These are phyloP conservation scores for Astrocystis sublimbata DNA, from an alignment of 495 filamentous ascomycete genomes.

Conservation along the genomic window DNA sequence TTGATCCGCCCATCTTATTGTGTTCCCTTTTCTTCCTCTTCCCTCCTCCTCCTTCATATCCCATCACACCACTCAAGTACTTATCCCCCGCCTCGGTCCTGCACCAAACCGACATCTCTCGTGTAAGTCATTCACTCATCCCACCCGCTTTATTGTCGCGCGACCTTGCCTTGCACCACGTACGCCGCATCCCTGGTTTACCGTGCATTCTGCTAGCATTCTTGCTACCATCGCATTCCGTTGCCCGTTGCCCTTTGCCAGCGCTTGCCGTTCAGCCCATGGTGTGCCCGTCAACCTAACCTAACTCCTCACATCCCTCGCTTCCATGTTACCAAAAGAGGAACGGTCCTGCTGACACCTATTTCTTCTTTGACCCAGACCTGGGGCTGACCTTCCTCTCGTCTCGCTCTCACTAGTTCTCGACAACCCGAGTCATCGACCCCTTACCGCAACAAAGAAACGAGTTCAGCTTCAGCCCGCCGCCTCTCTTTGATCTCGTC, in stretches of 20 bases:
- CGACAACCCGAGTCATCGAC: neutral
- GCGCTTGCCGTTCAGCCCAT: neutral
- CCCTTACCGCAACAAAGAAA: neutral
- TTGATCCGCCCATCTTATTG: neutral
- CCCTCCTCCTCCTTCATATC: neutral
- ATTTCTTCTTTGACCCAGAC: conserved; percentile 9
- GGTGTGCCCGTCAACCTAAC: neutral
- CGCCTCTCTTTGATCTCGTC: conserved; percentile 2
- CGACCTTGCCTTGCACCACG: neutral
- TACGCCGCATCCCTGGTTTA: neutral
- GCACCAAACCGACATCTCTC: neutral
- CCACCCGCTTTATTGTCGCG: neutral
- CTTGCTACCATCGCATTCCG: conserved; percentile 6
- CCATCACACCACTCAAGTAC: neutral
- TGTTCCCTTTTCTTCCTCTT: neutral
- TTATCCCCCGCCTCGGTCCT: neutral
- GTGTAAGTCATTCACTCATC: conserved; percentile 1
- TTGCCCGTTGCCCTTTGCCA: neutral
- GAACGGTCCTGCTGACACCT: conserved; percentile 12
- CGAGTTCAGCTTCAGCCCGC: neutral
- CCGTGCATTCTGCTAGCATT: neutral
- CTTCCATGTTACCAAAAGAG: neutral
- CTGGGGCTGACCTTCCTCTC: neutral
- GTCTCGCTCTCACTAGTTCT: neutral
- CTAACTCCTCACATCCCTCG: neutral